Base-by-base conservation (phyloP, 179 eudicot genomes). In the Kewa caespitosa region DNA sequence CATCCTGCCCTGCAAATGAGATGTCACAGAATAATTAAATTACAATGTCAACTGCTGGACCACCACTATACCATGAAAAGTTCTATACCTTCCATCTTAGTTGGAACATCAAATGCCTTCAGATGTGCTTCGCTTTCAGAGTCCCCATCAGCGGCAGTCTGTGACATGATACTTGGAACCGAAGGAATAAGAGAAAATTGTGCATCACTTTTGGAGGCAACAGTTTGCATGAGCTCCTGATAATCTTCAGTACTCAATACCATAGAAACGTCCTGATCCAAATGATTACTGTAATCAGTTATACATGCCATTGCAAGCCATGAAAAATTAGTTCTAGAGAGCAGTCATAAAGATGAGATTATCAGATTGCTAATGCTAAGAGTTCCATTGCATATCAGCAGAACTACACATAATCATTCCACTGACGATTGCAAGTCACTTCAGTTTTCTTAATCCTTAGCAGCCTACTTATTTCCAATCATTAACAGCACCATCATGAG, bases 161-260 rank as follows among this genome's bases (percentile, higher is more conserved):
- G 69, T 54, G 86, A 74, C 33, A 67, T 38, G 43, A 78, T 73
- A 81, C 81, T 73, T 25, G 89, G 83, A 79, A 93, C 90, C 76
- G 85, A 81, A 78, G 97, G 90, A 69, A 96, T 87, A 61, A 91
- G 87, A 39, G 94, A 87, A 74, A 93, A 85, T 43, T 84, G 92
- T 81, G 97, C 87, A 67, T 85, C 78, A 80, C 86, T 84, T 86
- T 96, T 91, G 65, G 91, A 83, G 38, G 99, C 97, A 82, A 96
- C 85, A 66, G 81, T 82, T 82, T 86, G 82, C 99, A 96, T 89
- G 81, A 90, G 86, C 79, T 88, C 96, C 57, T 81, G 86, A 77
- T 96, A 92, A 60, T 96, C 99, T 84, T 93, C 97, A 41, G 97
- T 93, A 73, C 97, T 91, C 85, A 96, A 82, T 64, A 96, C 87